Base-by-base conservation (phyloP, 129 eudicot genomes). In the Glebionis coronaria region DNA sequence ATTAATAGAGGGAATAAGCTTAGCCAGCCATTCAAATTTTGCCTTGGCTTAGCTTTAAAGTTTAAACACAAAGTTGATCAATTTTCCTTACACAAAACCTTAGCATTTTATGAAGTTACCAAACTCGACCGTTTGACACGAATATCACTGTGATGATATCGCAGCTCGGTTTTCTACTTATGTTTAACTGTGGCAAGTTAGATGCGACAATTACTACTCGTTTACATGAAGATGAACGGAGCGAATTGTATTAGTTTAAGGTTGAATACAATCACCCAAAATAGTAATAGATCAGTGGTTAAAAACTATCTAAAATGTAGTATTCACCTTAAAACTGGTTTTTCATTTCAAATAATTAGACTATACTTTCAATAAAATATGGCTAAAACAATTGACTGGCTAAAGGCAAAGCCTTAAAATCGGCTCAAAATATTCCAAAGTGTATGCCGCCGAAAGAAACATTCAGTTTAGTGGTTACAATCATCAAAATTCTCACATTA, bases 361-460 rank as follows among this genome's bases (percentile, higher is more conserved):
- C 9, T 3, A 2, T 12, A 4, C 12, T 15, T n/a, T 38, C 2
- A 13, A 44, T 23, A 15, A 63, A 44, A 19, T 44, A 44, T 14
- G 73, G 73, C 27, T 56, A 8, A 27, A 18, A 66, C 52, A 56
- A 64, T 16, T 56, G 16, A 67, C 19, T 5, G 72, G 73, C 65
- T 69, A 18, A 69, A 56, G 45, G 55, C 40, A n/a, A 56, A 56
- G 44, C 19, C 63, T 20, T 40, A 38, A 75, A 67, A 7, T 40
- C 45, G 35, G 74, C 74, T 68, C 11, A 40, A 51, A 75, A 75
- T 75, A 75, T 75, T 75, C 74, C 19, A 68, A 68, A 75, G 70
- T 47, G 42, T 50, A 42, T 75, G 68, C 75, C 72, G 73, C 76
- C 76, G 70, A 75, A 75, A 76, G 74, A 68, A 47, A 40, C 76